Percentiles rank a stretch among this genome's conserved stretches.
These are phyloP conservation scores for Dioscorea zingiberensis DNA, from an alignment of 106 monocot species.

Conservation along the genomic window DNA sequence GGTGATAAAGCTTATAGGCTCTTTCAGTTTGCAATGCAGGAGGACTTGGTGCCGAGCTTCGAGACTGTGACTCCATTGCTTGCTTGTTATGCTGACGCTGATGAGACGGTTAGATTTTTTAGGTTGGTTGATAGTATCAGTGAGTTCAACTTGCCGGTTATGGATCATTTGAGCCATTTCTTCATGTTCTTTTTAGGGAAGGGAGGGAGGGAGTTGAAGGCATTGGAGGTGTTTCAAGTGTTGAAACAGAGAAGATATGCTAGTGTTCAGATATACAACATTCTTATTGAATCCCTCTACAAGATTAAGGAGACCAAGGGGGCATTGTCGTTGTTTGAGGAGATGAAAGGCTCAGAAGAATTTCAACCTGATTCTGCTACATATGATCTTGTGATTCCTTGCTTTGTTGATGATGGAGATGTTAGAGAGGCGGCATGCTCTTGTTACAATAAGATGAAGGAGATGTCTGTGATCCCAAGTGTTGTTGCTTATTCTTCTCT, in stretches of 20 bases:
- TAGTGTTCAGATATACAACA: slow-evolving; percentile 67
- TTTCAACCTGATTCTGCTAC: slow-evolving; percentile 60
- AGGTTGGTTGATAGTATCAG: slow-evolving; percentile 31
- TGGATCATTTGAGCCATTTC: slow-evolving; percentile 54
- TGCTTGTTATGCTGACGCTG: slow-evolving; percentile 35
- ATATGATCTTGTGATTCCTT: slow-evolving; percentile 67
- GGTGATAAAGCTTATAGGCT: slow-evolving; percentile 72
- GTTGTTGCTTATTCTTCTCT: slow-evolving; percentile 60
- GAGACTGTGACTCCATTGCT: slow-evolving; percentile 55
- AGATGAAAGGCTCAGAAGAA: slow-evolving; percentile 38
- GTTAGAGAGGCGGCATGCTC: slow-evolving; percentile 67
- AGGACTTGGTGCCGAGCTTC: slow-evolving; percentile 48
- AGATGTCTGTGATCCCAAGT: slow-evolving; percentile 56
- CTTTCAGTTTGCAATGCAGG: slow-evolving; percentile 45
- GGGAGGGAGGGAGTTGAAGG: slow-evolving; percentile 38
- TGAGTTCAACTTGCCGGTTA: slow-evolving; percentile 38
- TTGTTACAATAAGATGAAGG: slow-evolving; percentile 65
- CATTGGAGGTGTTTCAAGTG: slow-evolving; percentile 52
- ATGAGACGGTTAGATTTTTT: slow-evolving; percentile 45
- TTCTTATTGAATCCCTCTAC: slow-evolving; percentile 58
- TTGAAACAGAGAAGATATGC: slow-evolving; percentile 55
- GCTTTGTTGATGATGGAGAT: slow-evolving; percentile 59
- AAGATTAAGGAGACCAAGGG: slow-evolving; percentile 34
- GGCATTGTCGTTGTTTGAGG: slow-evolving; percentile 56
- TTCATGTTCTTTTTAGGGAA: slow-evolving; percentile 41